Base-by-base conservation (phyloP, 106 monocot species). In the Ottelia alismoides region DNA sequence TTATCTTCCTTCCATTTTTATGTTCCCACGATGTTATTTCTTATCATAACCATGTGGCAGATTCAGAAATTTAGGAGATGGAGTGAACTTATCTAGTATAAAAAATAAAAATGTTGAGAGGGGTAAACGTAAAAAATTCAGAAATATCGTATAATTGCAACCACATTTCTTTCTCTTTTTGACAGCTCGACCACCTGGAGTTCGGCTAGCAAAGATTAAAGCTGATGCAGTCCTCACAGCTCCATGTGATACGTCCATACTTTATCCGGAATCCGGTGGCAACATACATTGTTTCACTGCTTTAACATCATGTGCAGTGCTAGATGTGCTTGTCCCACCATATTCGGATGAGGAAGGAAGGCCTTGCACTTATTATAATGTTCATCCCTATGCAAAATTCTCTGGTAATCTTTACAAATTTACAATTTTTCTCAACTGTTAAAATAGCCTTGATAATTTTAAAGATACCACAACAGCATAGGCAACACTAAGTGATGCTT, bases 251-350 rank as follows among this genome's bases (percentile, higher is more conserved):
- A 89, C 89, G 2, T 82, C 82, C 22, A 82, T 98, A 47, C 68
- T 98, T 2, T 98, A 82, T 57, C 96, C 96, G 28, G 58, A 74
- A 2, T 64, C 65, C 30, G 89, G 89, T 27, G 96, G 96, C 5
- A 98, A 98, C 59, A 76, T 98, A 55, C 96, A 98, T 31, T 63
- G 78, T 26, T 98, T 98, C 30, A 74, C 72, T 23, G 96, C 96
- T 9, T 43, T 59, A 7, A 89, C 85, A 1, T 16, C 85, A 2
- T 85, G 85, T 65, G 96, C 85, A 0, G 70, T 98, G 53, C 61
- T 98, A 23, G 96, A 98, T 68, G 79, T 98, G 24, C 89, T 89
- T 1, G 82, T 85, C 11, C 96, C 96, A 16, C 96, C 96, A 20
- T 98, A 98, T 48, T 72, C 76, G 26, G 70, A 64, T 7, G 16